Evolutionary conservation across 1,284 basidiomycete genomes (phyloP), one percentile per base, ranked within the genome.

Genomic region (Phlebopus sp.): DNA sequence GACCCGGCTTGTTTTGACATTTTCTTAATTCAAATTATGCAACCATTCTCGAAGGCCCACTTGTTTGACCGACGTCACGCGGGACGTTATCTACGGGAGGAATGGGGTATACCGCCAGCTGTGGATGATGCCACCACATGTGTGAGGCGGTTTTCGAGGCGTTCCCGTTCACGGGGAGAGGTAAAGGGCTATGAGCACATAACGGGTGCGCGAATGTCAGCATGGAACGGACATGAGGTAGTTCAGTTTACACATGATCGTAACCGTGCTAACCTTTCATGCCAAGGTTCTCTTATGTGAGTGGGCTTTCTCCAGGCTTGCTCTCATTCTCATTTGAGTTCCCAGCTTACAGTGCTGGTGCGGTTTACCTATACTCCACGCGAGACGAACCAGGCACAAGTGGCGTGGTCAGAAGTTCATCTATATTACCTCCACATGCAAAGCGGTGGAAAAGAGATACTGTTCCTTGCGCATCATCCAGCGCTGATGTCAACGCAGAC

Each of bases 31-130:
- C 49, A 25, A 58, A 21, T 0, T 29, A 5, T 8, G 40, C 32
- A 38, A 25, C 44, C 19, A 14, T 25, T 45, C 5, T 29, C 14
- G 17, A 36, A 92, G 82, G 93, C 89, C 1, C 93, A 88, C 66
- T 77, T 97, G 1, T 95, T 92, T 59, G 94, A 97, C 66, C 78
- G 94, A 44, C 78, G 94, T 46, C 87, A 92, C 66, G 69, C 80
- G 14, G 81, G 84, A 7, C 77, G 84, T 6, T 75, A 80, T 44
- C 67, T 89, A 23, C 69, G 74, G 48, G 76, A 76, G 46, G 83
- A 91, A 57, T 93, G 91, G 89, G 91, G 90, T 3, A 69, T 79
- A 51, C 69, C 77, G 4, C 70, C 75, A 18, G 59, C 70, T 40
- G 61, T 69, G 19, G 69, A 74, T 40, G 73, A 75, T 58, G 65